Base-by-base conservation (phyloP, 108 stramenopile species). In the Phaeodactylum tricornutum region DNA sequence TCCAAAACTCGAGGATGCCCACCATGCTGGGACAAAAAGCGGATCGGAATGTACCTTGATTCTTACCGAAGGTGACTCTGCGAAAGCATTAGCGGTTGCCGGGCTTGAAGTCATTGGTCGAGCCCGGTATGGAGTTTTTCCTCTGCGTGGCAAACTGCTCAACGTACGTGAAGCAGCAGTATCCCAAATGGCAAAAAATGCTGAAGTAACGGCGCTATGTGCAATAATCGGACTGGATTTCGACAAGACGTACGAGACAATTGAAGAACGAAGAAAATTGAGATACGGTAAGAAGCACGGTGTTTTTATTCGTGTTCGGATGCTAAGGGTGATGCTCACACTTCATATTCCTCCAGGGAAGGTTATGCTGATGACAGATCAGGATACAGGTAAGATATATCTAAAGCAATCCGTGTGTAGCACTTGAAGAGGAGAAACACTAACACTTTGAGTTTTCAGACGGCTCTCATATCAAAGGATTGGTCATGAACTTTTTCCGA, bases 41-140 rank as follows among this genome's bases (percentile, higher is more conserved):
- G 39, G 47, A n/a, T 28, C 29, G 42, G 45, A 69, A 14, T 92
- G 90, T 60, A 98, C 98, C 4, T 69, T 99, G 16, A 98, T 99
- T 38, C 59, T 99, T 24, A 99, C 98, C 0, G 98, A 99, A 77
- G 98, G 98, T 46, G 98, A 99, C 62, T 95, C 94, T 25, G 98
- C 98, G 27, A 99, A 98, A 64, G 90, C 98, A 17, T 53, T 98
- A 22, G 98, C 98, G 15, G 89, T 99, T 0, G 78, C 84, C 16
- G 98, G 96, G 7, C 67, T 99, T 16, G 84, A 92, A 50, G 83
- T 97, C n/a, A 87, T 99, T 27, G 96, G 98, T 6, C 63, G 98
- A 11, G 90, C 96, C 38, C 35, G 67, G 9, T 96, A 86, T 67
- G 98, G 98, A 4, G 96, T 99, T 2, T 99, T 98, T 67, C 98